These are phyloP conservation scores for Eustoma russellianum DNA, from an alignment of 257 asterid genomes.

Conservation along the genomic window DNA sequence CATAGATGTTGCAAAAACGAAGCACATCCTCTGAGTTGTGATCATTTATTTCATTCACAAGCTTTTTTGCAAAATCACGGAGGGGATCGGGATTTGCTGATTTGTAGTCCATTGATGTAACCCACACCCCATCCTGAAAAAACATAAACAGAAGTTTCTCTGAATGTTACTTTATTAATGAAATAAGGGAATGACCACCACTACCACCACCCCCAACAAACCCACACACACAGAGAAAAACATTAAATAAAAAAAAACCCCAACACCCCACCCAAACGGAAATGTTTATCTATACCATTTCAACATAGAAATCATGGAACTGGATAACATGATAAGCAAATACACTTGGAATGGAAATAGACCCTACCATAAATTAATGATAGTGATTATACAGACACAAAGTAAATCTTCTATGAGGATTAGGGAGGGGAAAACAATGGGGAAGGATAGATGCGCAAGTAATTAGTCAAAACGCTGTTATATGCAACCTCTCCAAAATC, in stretches of 20 bases:
- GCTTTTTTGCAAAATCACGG: constrained; percentile 65
- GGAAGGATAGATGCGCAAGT: not conserved
- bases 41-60: constrained; percentile 69
- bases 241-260: too few relatives aligned
- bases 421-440: too few relatives aligned
- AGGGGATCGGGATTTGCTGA: constrained; percentile 90
- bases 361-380: too few relatives aligned
- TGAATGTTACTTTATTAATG: not conserved
- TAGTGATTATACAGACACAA: too few relatives aligned
- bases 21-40: constrained; percentile 57
- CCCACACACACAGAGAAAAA: not conserved
- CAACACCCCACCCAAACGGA: too few relatives aligned
- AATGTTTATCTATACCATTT: too few relatives aligned
- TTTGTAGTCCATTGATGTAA: constrained; percentile 51
- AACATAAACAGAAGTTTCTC: constrained; percentile 5
- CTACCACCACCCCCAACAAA: not conserved
- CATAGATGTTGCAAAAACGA: constrained; percentile 81
- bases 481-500: constrained; percentile 74
- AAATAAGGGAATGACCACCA: not conserved
- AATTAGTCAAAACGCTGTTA: constrained; percentile 1
- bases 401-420: too few relatives aligned
- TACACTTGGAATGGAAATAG: too few relatives aligned
- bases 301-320: too few relatives aligned
- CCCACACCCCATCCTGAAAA: constrained; percentile 75
- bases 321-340: too few relatives aligned